Conservation (phyloP, 177 flowering plant genomes). For the Vitis hybrid region DNA sequence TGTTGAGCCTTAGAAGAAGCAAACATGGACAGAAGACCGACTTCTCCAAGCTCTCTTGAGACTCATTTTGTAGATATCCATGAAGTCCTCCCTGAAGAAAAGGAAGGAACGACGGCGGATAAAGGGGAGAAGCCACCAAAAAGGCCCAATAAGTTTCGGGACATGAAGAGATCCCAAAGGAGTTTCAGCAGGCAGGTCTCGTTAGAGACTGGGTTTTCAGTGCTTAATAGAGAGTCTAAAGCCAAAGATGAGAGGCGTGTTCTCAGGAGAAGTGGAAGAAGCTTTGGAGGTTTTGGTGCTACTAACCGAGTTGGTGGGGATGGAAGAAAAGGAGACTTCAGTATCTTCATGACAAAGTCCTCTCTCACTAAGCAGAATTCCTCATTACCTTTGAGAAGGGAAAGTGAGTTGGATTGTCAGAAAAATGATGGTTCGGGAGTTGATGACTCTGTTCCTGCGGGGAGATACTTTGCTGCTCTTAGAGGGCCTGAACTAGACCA, state of each 20-base stretch:
- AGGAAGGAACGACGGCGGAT: slow-evolving; percentile 27
- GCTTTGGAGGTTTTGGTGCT: slow-evolving; percentile 69
- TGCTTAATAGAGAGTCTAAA: slow-evolving; percentile 46
- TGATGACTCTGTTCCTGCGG: slow-evolving; percentile 74
- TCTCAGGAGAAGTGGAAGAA: slow-evolving; percentile 70
- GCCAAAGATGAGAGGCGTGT: slow-evolving; percentile 39
- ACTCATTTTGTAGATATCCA: slow-evolving; percentile 62
- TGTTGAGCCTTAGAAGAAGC: neutral
- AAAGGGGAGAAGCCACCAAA: slow-evolving; percentile 20
- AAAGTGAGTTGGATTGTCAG: slow-evolving; percentile 34
- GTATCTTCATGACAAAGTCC: slow-evolving; percentile 78
- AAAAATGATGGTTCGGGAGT: slow-evolving; percentile 15
- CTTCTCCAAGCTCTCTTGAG: slow-evolving; percentile 18
- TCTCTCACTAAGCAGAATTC: slow-evolving; percentile 65
- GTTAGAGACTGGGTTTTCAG: slow-evolving; percentile 88
- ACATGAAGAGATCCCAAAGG: slow-evolving; percentile 33
- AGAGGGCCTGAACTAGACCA: slow-evolving; percentile 92
- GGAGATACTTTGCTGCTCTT: slow-evolving; percentile 95
- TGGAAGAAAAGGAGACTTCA: slow-evolving; percentile 71
- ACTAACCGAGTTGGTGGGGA: slow-evolving; percentile 29
- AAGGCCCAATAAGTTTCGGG: slow-evolving; percentile 29
- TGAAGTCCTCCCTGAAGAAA: slow-evolving; percentile 49
- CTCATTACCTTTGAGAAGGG: slow-evolving; percentile 49
- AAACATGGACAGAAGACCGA: slow-evolving; percentile 33
- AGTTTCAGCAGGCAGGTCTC: slow-evolving; percentile 79